Evolutionary conservation across 257 asterid species (phyloP), one percentile per base, ranked within the genome.

Genomic region (Gentiana macrophylla): DNA sequence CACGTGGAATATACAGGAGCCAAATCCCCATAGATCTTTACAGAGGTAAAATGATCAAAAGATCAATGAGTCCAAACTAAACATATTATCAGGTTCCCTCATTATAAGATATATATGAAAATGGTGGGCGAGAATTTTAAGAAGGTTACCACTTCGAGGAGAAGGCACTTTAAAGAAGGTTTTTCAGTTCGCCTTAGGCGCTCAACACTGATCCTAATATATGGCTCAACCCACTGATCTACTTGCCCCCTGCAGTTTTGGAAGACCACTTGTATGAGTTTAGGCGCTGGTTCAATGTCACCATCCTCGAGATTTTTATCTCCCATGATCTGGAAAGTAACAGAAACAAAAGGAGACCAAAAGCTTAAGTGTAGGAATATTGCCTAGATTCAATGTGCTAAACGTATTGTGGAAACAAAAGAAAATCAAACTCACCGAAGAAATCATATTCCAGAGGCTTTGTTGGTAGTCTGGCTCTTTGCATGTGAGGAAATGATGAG

Each of bases 381-480:
- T 57, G 33, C 62, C 62, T 32, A 5, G 43, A 11, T 38, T 32
- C 54, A 35, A 50, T 41, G 7, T 34, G 15, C 44, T 61, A 60
- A 50, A 54, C 48, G 51, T 53, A 24, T 54, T 50, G 11, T 15
- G 4, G 13, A 43, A 44, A 12, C 2, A 56, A 7, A 47, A 45
- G 47, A 59, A 12, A 3, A 65, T 36, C 37, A 15, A 62, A 75
- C 97, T 81, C 70, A 92, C 99, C 47, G 86, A 80, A 64, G 95
- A 88, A 62, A 92, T 80, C 97, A 80, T 83, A 64, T 66, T 77
- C 97, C 99, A 92, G 63, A 92, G 95, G 77, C 99, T 88, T 75
- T 83, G 94, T 79, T 92, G 99, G 72, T 92, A 92, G 80, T 92
- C 87, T 24, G 97, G 99, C 53, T 88, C 94, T 78, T 88, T 92